Conservation (phyloP, 371 early-diverging fungal genomes). For the Rhizopus sp. region DNA sequence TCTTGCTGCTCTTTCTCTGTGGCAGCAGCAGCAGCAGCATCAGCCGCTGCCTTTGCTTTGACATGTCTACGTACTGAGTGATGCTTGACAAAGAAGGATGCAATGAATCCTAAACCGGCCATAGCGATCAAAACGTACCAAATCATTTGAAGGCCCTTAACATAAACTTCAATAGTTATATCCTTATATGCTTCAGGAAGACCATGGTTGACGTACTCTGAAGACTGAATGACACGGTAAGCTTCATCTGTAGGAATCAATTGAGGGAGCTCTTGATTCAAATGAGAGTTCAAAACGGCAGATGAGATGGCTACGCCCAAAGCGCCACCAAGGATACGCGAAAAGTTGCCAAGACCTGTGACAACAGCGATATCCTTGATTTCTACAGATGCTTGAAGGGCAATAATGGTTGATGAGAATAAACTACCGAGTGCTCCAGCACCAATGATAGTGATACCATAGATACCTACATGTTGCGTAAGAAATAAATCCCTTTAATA, state of each 20-base stretch:
- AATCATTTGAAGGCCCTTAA: conserved; percentile 29
- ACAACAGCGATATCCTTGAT: conserved; percentile 48
- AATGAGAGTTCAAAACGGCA: conserved; percentile 38
- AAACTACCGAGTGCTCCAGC: conserved; percentile 28
- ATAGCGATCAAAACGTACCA: conserved; percentile 46
- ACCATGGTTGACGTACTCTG: conserved; percentile 40
- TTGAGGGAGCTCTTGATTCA: conserved; percentile 26
- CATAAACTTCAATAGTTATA: conserved; percentile 27
- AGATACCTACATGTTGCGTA: conserved; percentile 1
- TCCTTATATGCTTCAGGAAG: conserved; percentile 35
- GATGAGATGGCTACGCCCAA: conserved; percentile 47
- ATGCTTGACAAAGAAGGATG: conserved; percentile 24
- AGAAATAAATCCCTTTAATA: not conserved
- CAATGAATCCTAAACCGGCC: conserved; percentile 30
- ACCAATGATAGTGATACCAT: conserved; percentile 23
- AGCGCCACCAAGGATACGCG: conserved; percentile 51
- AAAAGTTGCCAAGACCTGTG: conserved; percentile 49
- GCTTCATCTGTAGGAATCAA: conserved; percentile 32
- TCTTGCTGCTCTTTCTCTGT: no score
- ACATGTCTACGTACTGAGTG: conserved; percentile 15
- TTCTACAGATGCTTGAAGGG: conserved; percentile 45
- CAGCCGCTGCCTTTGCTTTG: not conserved
- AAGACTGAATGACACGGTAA: conserved; percentile 23
- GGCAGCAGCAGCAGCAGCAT: not conserved
- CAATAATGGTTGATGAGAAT: conserved; percentile 48